Percentiles rank a stretch among this genome's conserved stretches.
Evolutionary conservation across 768 basidiomycete genomes (phyloP).

Genomic region (Kwoniella heveanensis): DNA sequence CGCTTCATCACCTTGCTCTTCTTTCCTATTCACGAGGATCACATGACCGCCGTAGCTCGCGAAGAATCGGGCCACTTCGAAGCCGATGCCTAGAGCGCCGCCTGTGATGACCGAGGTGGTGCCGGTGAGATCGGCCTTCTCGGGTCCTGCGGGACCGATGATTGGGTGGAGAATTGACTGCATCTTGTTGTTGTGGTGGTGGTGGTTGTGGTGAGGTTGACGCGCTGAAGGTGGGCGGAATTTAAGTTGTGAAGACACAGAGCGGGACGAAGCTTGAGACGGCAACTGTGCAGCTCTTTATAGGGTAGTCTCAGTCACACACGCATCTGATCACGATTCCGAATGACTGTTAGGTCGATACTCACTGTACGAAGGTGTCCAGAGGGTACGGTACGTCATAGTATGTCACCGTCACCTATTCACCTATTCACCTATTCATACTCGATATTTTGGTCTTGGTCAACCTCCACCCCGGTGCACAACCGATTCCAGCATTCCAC

Average conservation of each 20-base stretch:
- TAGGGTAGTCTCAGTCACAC: too few relatives aligned
- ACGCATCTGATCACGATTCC: too few relatives aligned
- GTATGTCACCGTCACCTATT: background rate
- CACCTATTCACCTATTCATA: too few relatives aligned
- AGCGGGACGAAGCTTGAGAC: too few relatives aligned
- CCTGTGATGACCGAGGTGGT: constrained; percentile 44
- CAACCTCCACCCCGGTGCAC: constrained; percentile 22
- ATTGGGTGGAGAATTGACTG: constrained; percentile 48
- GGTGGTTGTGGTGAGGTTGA: background rate
- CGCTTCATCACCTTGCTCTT: constrained; percentile 52
- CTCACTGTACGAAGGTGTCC: too few relatives aligned
- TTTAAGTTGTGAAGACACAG: too few relatives aligned
- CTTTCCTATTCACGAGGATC: constrained; percentile 53
- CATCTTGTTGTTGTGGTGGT: constrained; percentile 26
- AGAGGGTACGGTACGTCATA: background rate
- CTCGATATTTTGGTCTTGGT: background rate
- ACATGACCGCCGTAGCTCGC: constrained; percentile 38
- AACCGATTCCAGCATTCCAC: constrained; percentile 18
- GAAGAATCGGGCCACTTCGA: constrained; percentile 44
- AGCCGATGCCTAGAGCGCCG: constrained; percentile 32
- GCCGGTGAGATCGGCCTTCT: constrained; percentile 43
- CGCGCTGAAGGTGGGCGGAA: too few relatives aligned
- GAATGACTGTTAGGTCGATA: too few relatives aligned
- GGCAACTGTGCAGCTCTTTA: background rate
- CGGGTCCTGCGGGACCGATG: constrained; percentile 48